Evolutionary conservation across 306 rosid genomes (phyloP).

Genomic region (Benincasa hispida): DNA sequence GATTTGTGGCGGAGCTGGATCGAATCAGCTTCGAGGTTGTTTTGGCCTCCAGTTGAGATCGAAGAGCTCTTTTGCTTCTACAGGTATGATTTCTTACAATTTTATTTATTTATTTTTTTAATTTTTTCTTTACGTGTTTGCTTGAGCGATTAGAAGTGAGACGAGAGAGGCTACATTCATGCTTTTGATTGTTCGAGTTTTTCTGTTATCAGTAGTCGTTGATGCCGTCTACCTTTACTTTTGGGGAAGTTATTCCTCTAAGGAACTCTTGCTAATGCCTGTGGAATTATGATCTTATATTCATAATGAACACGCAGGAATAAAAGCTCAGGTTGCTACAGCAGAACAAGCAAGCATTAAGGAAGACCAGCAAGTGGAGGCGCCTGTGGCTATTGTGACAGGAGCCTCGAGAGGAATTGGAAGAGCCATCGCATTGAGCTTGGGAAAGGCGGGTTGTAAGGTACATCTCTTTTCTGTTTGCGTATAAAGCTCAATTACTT

Average conservation of each 20-base stretch:
- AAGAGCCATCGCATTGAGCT: conserved; percentile 60
- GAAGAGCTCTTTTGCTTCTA: conserved; percentile 23
- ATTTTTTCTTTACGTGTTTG: not conserved
- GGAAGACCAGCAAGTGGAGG: conserved; percentile 39
- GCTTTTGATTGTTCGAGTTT: not conserved
- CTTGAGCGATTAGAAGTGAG: not conserved
- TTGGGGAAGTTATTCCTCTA: not conserved
- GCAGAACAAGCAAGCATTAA: conserved; percentile 41
- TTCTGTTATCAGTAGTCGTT: not conserved
- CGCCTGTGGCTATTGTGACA: conserved; percentile 81
- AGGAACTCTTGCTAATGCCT: not conserved
- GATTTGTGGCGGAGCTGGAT: conserved; percentile 4
- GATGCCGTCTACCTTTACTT: not conserved
- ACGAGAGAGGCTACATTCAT: not conserved
- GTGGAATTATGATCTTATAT: not conserved
- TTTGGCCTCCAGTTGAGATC: conserved; percentile 32
- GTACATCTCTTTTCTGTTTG: conserved; percentile 17
- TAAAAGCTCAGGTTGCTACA: conserved; percentile 75
- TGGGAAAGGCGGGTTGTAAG: conserved; percentile 96
- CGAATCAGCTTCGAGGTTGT: conserved; percentile 17
- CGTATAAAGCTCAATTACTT: not conserved
- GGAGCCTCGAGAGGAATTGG: conserved; percentile 98
- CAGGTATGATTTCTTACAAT: conserved; percentile 27
- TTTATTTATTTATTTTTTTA: not conserved
- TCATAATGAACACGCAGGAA: conserved; percentile 25